A percentile compares a stretch with the other conserved stretches of the same genome.
Conservation (phyloP, 129 eudicot genomes). For the Helichrysum umbraculigerum region DNA sequence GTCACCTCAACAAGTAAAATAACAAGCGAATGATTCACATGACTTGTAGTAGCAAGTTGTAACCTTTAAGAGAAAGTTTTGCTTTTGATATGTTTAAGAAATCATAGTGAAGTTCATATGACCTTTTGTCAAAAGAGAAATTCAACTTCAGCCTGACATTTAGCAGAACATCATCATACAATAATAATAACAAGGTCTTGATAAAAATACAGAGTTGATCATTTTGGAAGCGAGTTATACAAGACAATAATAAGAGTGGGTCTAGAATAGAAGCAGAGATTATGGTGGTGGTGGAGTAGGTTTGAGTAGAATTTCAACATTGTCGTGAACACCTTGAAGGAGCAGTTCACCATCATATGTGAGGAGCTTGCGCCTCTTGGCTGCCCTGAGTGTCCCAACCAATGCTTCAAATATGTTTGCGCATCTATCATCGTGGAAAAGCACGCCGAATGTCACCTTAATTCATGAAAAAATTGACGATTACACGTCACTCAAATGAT, state of each 20-base stretch:
- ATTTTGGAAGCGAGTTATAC: background rate
- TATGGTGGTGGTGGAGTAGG: constrained; percentile 42
- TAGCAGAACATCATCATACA: background rate
- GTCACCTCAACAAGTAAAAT: background rate
- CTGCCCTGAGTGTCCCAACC: constrained; percentile 96
- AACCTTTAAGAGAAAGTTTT: background rate
- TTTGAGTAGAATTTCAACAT: constrained; percentile 77
- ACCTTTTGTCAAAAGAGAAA: background rate
- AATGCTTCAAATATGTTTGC: constrained; percentile 98
- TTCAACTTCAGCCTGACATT: too few species aligned
- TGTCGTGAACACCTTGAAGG: constrained; percentile 98
- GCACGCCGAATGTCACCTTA: constrained; percentile 93
- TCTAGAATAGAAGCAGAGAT: background rate
- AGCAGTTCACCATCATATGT: constrained; percentile 92
- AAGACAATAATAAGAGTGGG: background rate
- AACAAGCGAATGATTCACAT: background rate
- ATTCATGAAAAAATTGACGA: constrained; percentile 11
- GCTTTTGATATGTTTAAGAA: background rate
- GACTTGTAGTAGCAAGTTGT: background rate
- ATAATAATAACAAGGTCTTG: background rate
- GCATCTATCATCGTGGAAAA: constrained; percentile 86
- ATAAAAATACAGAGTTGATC: background rate
- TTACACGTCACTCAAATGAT: too few species aligned
- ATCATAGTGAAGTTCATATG: background rate
- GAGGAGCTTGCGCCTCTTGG: constrained; percentile 81